Evolutionary conservation across 1,139 yeast genomes (phyloP).

Genomic region (Sugiyamaella japonica): DNA sequence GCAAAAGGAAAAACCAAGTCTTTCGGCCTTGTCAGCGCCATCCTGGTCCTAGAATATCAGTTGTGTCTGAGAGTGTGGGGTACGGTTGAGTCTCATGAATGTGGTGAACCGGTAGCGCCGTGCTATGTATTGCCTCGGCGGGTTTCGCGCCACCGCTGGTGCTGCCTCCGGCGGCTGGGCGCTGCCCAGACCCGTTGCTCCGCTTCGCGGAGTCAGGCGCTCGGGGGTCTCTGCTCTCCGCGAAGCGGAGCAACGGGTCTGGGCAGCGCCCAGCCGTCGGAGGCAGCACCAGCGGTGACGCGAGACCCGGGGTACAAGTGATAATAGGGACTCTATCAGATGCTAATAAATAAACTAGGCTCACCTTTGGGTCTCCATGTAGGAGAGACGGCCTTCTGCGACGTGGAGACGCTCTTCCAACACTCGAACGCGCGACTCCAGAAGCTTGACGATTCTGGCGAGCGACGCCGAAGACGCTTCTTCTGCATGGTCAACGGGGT

Average conservation of each 20-base stretch:
- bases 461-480: constrained; percentile 16
- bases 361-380: constrained; percentile 27
- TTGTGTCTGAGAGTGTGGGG: neutral
- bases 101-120: neutral
- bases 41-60: neutral
- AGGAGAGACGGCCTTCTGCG: constrained; percentile 36
- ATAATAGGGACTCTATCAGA: neutral
- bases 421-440: constrained; percentile 36
- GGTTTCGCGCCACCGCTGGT: no score
- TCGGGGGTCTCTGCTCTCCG: no score
- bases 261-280: no score
- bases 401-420: constrained; percentile 38
- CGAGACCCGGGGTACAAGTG: neutral
- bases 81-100: neutral
- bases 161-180: no score
- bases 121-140: neutral
- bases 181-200: no score
- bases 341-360: neutral
- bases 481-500: constrained; percentile 3
- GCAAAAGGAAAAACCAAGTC: constrained; percentile 42
- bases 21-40: constrained; percentile 4
- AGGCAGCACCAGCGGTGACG: no score
- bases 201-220: no score
- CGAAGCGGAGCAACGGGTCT: no score
- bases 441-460: constrained; percentile 29